Evolutionary conservation across 495 filamentous ascomycete species (phyloP), one percentile per base, ranked within the genome.

Genomic region (Friedmanniomyces simplex): DNA sequence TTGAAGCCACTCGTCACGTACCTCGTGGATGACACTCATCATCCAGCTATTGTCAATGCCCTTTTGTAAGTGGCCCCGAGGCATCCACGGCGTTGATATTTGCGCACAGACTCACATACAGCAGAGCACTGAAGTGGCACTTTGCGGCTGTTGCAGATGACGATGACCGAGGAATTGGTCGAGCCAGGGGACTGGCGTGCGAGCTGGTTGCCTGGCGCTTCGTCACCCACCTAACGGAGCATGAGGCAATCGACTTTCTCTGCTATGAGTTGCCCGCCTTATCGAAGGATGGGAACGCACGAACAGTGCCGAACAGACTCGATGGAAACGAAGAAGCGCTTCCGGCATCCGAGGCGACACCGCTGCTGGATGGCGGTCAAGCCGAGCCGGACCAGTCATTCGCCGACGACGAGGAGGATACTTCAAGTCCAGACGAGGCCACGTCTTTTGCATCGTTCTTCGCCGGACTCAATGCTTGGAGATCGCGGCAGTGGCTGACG

Each of bases 141-240:
- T 75, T 75, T 54, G 54, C 64, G 1, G 59, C 64, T 8, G 30
- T 68, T 13, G 72, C 67, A 53, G 54, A 63, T 10, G 61, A 66
- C 58, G 85, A 91, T 61, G 84, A 87, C 61, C 81, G 81, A 61
- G 85, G 84, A 0, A 64, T 91, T 32, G 84, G 84, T 63, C 81
- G 88, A 54, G 85, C 86, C 50, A 78, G 91, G 60, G 88, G 88
- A 3, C 78, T 82, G 68, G 90, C 88, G 24, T 95, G 90, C 68
- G 91, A 97, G 71, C 87, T 91, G 61, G 86, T 94, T 18, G 91
- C 91, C 26, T 95, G 90, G 85, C 80, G 91, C 46, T 90, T 93
- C 61, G 74, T 95, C 43, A 83, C 82, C 34, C 84, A 83, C 66
- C 71, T 95, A 22, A 84, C 87, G 3, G 85, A 91, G 58, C 74